phyloP scores from a whole-genome alignment of 306 rosid species.

The Quercus mongolica region DNA sequence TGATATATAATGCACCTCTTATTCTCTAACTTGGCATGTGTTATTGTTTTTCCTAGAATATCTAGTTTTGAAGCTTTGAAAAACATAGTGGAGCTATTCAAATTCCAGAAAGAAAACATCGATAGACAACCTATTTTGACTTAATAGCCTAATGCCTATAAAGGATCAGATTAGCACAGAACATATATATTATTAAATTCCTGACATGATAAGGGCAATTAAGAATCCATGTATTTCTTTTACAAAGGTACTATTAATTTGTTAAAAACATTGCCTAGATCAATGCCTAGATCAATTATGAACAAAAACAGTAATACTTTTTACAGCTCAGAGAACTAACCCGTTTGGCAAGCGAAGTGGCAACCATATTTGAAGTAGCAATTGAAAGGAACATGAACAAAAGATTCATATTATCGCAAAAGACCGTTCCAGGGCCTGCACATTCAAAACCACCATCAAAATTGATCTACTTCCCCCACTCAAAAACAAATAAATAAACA shows the following conservation, averaged over 20 bases:
- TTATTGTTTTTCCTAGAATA: no score
- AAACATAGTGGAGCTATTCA: neutral
- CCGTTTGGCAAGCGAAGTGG: constrained; percentile 36
- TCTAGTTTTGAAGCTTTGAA: neutral
- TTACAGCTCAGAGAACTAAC: constrained; percentile 14
- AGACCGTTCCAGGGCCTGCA: constrained; percentile 35
- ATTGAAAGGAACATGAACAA: constrained; percentile 36
- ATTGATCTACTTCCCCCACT: neutral
- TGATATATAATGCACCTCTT: neutral
- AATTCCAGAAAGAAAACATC: neutral
- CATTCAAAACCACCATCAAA: neutral
- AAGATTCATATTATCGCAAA: constrained; percentile 35
- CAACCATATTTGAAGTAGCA: constrained; percentile 37
- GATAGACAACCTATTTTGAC: neutral
- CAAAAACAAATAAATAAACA: neutral
- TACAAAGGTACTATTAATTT: neutral
- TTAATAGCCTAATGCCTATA: neutral
- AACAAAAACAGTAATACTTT: neutral
- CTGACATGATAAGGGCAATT: neutral
- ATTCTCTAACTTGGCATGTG: no score
- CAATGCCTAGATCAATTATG: neutral
- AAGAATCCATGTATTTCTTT: neutral
- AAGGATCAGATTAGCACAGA: neutral
- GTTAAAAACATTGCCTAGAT: neutral
- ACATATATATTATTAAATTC: neutral